phyloP scores from a whole-genome alignment of 257 asterid genomes.

The Solanum commersonii region DNA sequence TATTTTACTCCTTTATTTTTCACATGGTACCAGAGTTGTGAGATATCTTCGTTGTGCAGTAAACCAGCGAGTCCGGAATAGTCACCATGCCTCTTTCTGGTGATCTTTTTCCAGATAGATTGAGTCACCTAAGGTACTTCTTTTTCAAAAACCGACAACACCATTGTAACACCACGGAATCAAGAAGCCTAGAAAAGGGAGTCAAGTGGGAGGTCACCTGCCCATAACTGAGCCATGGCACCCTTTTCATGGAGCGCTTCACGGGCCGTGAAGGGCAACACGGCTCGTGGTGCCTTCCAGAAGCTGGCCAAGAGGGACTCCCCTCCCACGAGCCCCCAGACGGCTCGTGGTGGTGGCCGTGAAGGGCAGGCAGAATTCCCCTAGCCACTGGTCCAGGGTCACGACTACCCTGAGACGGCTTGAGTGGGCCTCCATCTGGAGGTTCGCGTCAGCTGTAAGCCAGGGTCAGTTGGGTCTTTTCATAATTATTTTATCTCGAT shows the following conservation, averaged over 20 bases:
- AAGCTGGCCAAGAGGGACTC: not conserved
- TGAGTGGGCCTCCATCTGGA: not conserved
- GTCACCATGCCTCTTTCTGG: not conserved
- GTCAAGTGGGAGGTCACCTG: not conserved
- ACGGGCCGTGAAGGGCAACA: no score
- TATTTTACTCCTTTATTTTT: not conserved
- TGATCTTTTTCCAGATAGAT: not conserved
- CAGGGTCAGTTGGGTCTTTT: not conserved
- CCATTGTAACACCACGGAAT: not conserved
- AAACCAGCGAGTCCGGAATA: not conserved
- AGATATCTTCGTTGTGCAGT: not conserved
- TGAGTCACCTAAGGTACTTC: not conserved
- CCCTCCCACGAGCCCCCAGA: not conserved
- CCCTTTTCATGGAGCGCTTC: no score
- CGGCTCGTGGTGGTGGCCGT: not conserved
- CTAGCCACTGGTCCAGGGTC: not conserved
- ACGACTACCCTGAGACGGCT: not conserved
- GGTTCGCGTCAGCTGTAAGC: not conserved
- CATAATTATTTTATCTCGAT: not conserved
- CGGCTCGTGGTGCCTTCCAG: not conserved
- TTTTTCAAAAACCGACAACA: not conserved
- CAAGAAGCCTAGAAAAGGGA: not conserved
- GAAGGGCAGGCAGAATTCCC: not conserved
- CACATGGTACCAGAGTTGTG: not conserved
- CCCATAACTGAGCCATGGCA: not conserved